Base-by-base conservation (phyloP, 179 eudicot species). In the Silene noctiflora region DNA sequence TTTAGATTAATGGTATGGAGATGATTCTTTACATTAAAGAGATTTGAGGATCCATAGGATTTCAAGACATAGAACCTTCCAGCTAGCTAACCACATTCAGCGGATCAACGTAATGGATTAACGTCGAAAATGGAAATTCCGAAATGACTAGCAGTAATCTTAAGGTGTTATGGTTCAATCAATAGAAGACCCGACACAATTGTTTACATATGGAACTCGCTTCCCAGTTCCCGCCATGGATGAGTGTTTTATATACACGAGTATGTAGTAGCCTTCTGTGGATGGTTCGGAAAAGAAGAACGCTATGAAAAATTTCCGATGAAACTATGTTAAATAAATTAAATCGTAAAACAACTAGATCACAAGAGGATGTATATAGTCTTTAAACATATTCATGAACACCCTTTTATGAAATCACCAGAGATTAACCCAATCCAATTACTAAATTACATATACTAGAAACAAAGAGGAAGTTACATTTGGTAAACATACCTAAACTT, bases 391-490 rank as follows among this genome's bases (percentile, higher is more conserved):
- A 51, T 22, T 70, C 19, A 59, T 51, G 21, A 14, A 70, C 71
- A 48, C 14, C 24, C 42, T n/a, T 17, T 27, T 44, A 6, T 25
- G 10, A 56, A 72, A 72, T 71, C 0, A 33, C 24, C 6, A 12
- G 16, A 33, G 51, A 16, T 72, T 8, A 56, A 72, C 48, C 20
- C 4, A 58, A 72, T 72, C 48, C 75, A 72, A 72, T 27, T 56
- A 72, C 75, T 24, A 64, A 72, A 72, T 27, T 72, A 72, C 74
- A 71, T 53, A 1, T 71, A 53, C 44, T 46, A 22, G 35, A 12
- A 71, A 71, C 42, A 25, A 71, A 71, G 27, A 53, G 13, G 8
- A 27, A 69, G 60, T 39, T 48, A 69, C 73, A 69, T 69, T 46
- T 20, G 22, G 56, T 25, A 42, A 24, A 55, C 74, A 71, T 55